Conservation (phyloP, 1,284 basidiomycete genomes). For the Microbotryomycetes sp. region DNA sequence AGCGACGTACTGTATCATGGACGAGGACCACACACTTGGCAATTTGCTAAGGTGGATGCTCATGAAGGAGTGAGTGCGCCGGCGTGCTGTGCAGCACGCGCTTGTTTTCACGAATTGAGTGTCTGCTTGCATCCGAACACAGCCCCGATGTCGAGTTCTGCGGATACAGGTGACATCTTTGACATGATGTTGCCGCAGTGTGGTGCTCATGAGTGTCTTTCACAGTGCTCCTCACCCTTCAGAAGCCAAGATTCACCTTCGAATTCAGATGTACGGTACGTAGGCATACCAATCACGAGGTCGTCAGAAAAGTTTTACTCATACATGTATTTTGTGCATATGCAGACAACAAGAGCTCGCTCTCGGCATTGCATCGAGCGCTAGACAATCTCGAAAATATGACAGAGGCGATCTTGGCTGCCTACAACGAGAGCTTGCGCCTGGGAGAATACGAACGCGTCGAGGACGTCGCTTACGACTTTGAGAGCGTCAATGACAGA, state of each 20-base stretch:
- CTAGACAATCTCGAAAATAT: slow-evolving; percentile 33
- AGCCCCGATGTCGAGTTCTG: slow-evolving; percentile 99
- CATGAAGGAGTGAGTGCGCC: slow-evolving; percentile 86
- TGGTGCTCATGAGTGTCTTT: no score
- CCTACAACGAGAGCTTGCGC: slow-evolving; percentile 31
- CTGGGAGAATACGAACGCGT: slow-evolving; percentile 28
- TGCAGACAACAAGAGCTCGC: slow-evolving; percentile 33
- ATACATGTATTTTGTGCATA: neutral
- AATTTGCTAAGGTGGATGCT: slow-evolving; percentile 94
- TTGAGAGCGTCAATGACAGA: slow-evolving; percentile 26
- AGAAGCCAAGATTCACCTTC: slow-evolving; percentile 88
- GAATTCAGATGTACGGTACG: slow-evolving; percentile 98
- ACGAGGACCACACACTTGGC: slow-evolving; percentile 93
- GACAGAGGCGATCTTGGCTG: slow-evolving; percentile 24
- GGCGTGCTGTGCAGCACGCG: neutral
- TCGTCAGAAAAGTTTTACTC: neutral
- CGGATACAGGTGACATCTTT: slow-evolving; percentile 69
- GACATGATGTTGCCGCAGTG: neutral
- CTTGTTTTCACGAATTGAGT: slow-evolving; percentile 18
- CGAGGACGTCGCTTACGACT: slow-evolving; percentile 30
- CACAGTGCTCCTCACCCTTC: slow-evolving; percentile 88
- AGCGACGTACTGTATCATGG: slow-evolving; percentile 83
- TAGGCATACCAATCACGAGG: slow-evolving; percentile 30
- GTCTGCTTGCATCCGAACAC: slow-evolving; percentile 8
- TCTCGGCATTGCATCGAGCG: slow-evolving; percentile 30